phyloP scores from a whole-genome alignment of 148 eudicot genomes.

The Rheum nobile region DNA sequence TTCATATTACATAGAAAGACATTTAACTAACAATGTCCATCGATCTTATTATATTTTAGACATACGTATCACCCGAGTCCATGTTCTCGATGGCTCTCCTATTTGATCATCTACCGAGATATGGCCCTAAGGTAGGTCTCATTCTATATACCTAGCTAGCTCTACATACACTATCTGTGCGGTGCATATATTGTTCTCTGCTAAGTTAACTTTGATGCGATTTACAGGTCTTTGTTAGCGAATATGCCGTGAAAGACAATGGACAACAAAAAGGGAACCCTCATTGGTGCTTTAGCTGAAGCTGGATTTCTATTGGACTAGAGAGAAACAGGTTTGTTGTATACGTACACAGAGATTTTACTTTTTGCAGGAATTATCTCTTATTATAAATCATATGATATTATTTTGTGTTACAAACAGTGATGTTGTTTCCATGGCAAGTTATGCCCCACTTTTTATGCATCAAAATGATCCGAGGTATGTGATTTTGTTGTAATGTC shows the following conservation, averaged over 20 bases:
- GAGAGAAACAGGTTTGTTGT: conserved; percentile 44
- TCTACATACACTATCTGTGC: too few species aligned
- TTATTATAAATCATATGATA: too few species aligned
- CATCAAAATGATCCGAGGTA: conserved; percentile 30
- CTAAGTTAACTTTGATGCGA: not conserved
- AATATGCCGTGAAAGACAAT: conserved; percentile 54
- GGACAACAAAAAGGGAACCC: conserved; percentile 29
- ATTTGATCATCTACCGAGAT: conserved; percentile 30
- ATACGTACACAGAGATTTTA: too few species aligned
- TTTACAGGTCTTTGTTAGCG: conserved; percentile 69
- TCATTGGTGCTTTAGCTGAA: conserved; percentile 57
- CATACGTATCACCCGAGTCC: conserved; percentile 21
- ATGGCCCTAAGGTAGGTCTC: conserved; percentile 48
- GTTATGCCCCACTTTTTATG: not conserved
- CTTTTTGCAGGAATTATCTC: not conserved
- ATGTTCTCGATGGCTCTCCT: conserved; percentile 28
- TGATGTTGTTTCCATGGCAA: not conserved
- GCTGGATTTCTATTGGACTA: conserved; percentile 69
- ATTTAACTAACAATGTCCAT: too few species aligned
- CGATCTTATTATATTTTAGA: too few species aligned
- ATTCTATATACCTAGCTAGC: too few species aligned
- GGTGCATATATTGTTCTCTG: too few species aligned
- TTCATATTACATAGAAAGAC: too few species aligned
- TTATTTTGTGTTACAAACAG: not conserved
- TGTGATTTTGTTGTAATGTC: not conserved